Base-by-base conservation (phyloP, 768 basidiomycete genomes). In the Tricholoma furcatifolium region DNA sequence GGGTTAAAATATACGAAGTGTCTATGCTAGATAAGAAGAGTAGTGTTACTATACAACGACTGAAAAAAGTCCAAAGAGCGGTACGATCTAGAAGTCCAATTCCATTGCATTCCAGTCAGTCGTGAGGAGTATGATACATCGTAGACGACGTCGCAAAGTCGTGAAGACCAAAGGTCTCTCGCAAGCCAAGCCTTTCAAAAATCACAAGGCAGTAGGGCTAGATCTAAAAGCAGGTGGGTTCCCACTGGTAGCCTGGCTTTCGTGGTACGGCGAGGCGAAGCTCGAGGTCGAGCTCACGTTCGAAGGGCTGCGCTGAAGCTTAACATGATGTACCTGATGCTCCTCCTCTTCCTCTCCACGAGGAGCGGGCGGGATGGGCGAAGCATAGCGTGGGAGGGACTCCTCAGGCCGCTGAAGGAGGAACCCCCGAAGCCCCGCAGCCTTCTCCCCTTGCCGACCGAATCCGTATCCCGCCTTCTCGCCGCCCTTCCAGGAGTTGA, bases 361-460 rank as follows among this genome's bases (percentile, higher is more conserved):
- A 7, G 27, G 27, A 27, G 40, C 31, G 3, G 60, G 31, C 0
- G 67, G 67, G 2, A 66, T 57, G 10, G 74, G 73, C 10, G 80
- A 66, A 6, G 72, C 74, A 58, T 84, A 79, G 36, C 74, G 77
- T 2, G 85, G 76, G 21, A 82, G 74, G 5, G 80, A 74, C 64
- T 87, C 84, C 9, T 72, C 69, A 0, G 87, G 87, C 58, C 70
- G 78, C 43, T 79, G 76, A 58, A 87, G 72, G 32, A 82, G 51
- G 67, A 81, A 85, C 3, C 90, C 89, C 62, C 78, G 80, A 45
- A 87, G 71, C 3, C 77, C 85, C 4, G 90, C 90, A 36, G 77
- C 77, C 71, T 87, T 91, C 75, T 92, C 88, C 18, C 81, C 91
- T 64, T 91, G 88, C 46, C 82, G 76, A 15, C 91, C 92, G 60